Conservation (phyloP, 371 early-diverging fungal genomes). For the Capniomyces stellatus region DNA sequence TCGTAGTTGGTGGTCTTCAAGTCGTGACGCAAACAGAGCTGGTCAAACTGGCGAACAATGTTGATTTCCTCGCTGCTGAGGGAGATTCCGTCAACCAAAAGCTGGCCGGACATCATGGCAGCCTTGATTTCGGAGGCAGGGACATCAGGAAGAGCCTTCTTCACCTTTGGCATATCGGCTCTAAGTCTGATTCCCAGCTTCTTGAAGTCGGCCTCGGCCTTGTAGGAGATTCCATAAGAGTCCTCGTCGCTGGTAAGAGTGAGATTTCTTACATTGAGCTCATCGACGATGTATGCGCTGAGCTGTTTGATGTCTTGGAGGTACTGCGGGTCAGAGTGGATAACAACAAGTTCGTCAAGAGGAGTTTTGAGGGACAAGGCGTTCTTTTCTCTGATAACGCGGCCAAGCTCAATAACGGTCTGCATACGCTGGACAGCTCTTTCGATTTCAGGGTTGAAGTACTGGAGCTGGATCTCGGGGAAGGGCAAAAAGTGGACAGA, state of each 20-base stretch:
- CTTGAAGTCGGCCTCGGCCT: slow-evolving; percentile 77
- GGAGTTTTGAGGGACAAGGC: slow-evolving; percentile 95
- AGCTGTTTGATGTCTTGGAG: slow-evolving; percentile 68
- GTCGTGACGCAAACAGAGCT: slow-evolving; percentile 23
- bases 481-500: slow-evolving; percentile 83
- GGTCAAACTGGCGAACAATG: slow-evolving; percentile 62
- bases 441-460: slow-evolving; percentile 90
- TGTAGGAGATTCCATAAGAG: slow-evolving; percentile 81
- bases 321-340: slow-evolving; percentile 75
- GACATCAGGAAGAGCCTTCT: slow-evolving; percentile 65
- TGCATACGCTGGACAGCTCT: slow-evolving; percentile 91
- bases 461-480: slow-evolving; percentile 83
- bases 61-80: slow-evolving; percentile 67
- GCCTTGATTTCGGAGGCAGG: slow-evolving; percentile 62
- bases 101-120: slow-evolving; percentile 43
- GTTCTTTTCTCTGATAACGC: slow-evolving; percentile 88
- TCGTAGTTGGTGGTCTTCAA: slow-evolving; percentile 30
- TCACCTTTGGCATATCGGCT: slow-evolving; percentile 75
- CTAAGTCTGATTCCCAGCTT: slow-evolving; percentile 74
- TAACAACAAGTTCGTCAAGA: slow-evolving; percentile 80
- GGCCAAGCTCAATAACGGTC: slow-evolving; percentile 91
- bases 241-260: slow-evolving; percentile 77
- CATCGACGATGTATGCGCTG: slow-evolving; percentile 78
- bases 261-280: slow-evolving; percentile 79
- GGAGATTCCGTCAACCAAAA: slow-evolving; percentile 64